These are phyloP conservation scores for Pyrrhoderma lamaoense DNA, from an alignment of 1,284 basidiomycete species.

Conservation along the genomic window DNA sequence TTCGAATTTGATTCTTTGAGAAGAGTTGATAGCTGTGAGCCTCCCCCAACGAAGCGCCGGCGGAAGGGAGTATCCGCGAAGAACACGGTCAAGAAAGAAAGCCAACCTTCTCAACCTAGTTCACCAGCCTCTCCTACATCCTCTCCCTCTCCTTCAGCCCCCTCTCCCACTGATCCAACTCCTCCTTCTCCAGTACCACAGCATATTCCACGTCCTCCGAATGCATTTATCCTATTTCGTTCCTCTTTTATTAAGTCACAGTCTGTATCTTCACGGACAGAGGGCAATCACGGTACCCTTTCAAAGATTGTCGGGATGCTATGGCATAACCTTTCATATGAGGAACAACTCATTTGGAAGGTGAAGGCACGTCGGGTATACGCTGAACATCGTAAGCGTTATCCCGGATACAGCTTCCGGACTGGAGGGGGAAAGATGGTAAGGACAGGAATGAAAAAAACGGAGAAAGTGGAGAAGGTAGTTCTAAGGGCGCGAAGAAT, in stretches of 20 bases:
- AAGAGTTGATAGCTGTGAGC: slow-evolving; percentile 33
- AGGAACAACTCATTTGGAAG: slow-evolving; percentile 67
- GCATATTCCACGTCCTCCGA: slow-evolving; percentile 85
- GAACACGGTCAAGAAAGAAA: not conserved
- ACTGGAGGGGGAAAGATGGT: slow-evolving; percentile 28
- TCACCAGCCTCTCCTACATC: not conserved
- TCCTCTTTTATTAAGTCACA: slow-evolving; percentile 74
- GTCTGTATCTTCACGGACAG: slow-evolving; percentile 67
- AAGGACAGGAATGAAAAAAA: slow-evolving; percentile 22
- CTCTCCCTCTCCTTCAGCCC: not conserved
- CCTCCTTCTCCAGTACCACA: slow-evolving; percentile 4
- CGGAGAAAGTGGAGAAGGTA: not conserved
- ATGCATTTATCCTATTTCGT: slow-evolving; percentile 93
- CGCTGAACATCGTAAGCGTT: slow-evolving; percentile 60
- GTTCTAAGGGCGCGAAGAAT: not conserved
- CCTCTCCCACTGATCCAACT: not conserved
- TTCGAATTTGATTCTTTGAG: not conserved
- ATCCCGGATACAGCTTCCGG: slow-evolving; percentile 64
- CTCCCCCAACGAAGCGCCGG: slow-evolving; percentile 6
- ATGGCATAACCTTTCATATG: slow-evolving; percentile 63
- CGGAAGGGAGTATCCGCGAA: slow-evolving; percentile 2
- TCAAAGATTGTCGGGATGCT: slow-evolving; percentile 67
- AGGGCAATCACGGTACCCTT: slow-evolving; percentile 73
- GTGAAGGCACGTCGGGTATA: slow-evolving; percentile 54
- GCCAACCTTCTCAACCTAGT: not conserved